Base-by-base conservation (phyloP, 345 rosid genomes). In the Euphorbia lathyris region DNA sequence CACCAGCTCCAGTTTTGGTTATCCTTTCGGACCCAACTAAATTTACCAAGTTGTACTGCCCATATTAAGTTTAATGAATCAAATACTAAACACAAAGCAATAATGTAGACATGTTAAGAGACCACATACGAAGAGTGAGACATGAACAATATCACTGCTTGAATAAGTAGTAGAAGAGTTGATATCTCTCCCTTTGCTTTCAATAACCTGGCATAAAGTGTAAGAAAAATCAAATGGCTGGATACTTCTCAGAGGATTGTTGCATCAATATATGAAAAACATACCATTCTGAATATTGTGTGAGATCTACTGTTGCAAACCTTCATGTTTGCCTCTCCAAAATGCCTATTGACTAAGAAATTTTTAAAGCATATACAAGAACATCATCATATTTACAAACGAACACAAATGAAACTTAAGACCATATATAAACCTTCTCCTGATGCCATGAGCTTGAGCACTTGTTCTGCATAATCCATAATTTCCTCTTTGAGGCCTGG, bases 321-420 rank as follows among this genome's bases (percentile, higher is more conserved):
- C 72, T 92, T 92, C 97, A 95, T 95, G 78, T 90, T 95, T 76
- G 99, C 90, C 88, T 88, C 97, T 0, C 97, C 97, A 74, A 95
- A 95, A 74, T 92, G 97, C 76, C 99, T 83, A 80, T 92, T 88
- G 72, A 74, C 99, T 92, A 72, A 56, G 26, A n/a, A 66, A 1
- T 36, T n/a, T 22, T 0, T 9, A 51, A 73, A 63, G 70, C 51
- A 26, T 7, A 40, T 14, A 67, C 63, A 13, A 73, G 43, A 57
- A 58, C 30, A 27, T 50, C 9, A 27, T 45, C 43, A 67, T 52
- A 47, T 45, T 65, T 11, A 12, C 3, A 12, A 43, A 66, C 12
- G 23, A 70, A 70, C 23, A 32, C n/a, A 57, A 26, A 30, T 32
- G 38, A 50, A 42, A 63, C 5, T 42, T n/a, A 20, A 17, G 14